Percentiles rank a stretch among this genome's conserved stretches.
Evolutionary conservation across 2,329 filamentous ascomycete genomes (phyloP).

Genomic region (Aspergillus sp.): DNA sequence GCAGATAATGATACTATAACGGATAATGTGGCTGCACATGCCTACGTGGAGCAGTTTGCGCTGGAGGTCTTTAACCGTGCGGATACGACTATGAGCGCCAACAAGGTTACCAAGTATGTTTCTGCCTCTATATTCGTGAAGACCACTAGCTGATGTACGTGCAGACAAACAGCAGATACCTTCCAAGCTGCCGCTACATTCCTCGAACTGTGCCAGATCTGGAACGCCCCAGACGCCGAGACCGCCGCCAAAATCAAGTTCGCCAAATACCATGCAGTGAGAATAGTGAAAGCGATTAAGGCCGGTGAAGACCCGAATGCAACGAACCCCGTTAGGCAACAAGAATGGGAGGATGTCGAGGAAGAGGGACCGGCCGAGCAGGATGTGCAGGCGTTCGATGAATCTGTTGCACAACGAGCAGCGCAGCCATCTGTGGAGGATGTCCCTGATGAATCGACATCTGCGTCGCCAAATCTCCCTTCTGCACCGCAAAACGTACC

Average conservation of each 20-base stretch:
- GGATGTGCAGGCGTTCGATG: constrained; percentile 52
- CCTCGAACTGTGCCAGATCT: constrained; percentile 79
- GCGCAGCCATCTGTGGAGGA: constrained; percentile 54
- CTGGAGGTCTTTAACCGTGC: constrained; percentile 80
- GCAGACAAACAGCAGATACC: constrained; percentile 82
- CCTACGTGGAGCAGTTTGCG: constrained; percentile 91
- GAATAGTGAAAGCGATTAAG: constrained; percentile 85
- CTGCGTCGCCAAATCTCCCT: constrained; percentile 15
- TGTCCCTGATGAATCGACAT: constrained; percentile 48
- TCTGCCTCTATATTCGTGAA: neutral
- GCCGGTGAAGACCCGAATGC: constrained; percentile 88
- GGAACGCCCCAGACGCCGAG: constrained; percentile 69
- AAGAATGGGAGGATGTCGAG: constrained; percentile 41
- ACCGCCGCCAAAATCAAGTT: constrained; percentile 84
- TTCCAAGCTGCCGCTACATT: constrained; percentile 91
- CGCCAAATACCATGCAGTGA: constrained; percentile 88
- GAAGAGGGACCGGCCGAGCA: constrained; percentile 57
- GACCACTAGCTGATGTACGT: neutral
- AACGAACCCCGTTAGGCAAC: constrained; percentile 67
- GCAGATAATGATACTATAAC: constrained; percentile 72
- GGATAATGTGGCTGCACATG: constrained; percentile 79
- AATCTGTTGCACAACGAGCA: constrained; percentile 37
- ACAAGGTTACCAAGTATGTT: constrained; percentile 70
- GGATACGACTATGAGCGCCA: constrained; percentile 71
- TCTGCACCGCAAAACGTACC: constrained; percentile 19